These are phyloP conservation scores for Neopestalotiopsis rosae DNA, from an alignment of 2,329 filamentous ascomycete genomes.

Conservation along the genomic window DNA sequence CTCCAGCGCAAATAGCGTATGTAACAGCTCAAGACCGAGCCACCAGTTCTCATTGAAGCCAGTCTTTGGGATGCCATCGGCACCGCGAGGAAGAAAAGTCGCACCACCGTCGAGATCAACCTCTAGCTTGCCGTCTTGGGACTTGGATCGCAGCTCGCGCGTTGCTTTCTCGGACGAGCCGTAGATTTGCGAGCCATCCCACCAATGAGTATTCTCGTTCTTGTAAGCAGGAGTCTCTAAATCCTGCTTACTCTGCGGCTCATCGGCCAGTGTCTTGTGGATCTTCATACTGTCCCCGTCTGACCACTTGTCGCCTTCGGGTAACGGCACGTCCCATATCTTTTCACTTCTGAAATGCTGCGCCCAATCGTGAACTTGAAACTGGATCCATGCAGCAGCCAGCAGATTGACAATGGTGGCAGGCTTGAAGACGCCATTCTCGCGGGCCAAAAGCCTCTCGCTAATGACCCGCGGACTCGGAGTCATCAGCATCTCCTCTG, in stretches of 20 bases:
- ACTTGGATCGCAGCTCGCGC: constrained; percentile 37
- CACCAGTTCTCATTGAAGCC: constrained; percentile 53
- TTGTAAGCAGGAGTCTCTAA: constrained; percentile 44
- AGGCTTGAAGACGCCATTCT: constrained; percentile 44
- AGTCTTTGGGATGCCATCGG: constrained; percentile 42
- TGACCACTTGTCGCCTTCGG: constrained; percentile 40
- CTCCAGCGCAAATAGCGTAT: constrained; percentile 51
- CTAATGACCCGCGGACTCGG: constrained; percentile 50
- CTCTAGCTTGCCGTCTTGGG: constrained; percentile 44
- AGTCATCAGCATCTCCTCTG: constrained; percentile 45
- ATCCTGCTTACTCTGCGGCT: constrained; percentile 40
- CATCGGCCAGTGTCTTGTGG: constrained; percentile 40
- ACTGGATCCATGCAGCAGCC: constrained; percentile 56
- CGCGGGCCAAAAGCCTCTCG: constrained; percentile 45
- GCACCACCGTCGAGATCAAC: constrained; percentile 38
- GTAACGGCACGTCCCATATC: constrained; percentile 39
- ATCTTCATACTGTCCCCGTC: constrained; percentile 41
- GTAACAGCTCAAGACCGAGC: constrained; percentile 50
- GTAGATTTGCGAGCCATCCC: constrained; percentile 53
- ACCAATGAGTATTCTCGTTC: constrained; percentile 50
- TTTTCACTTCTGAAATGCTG: constrained; percentile 27
- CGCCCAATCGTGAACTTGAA: constrained; percentile 49
- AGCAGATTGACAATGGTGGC: constrained; percentile 51
- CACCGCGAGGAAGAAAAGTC: constrained; percentile 45
- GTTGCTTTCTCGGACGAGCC: constrained; percentile 45